phyloP scores from a whole-genome alignment of 2,329 filamentous ascomycete genomes.

The Arthrobotrys sphaeroides region DNA sequence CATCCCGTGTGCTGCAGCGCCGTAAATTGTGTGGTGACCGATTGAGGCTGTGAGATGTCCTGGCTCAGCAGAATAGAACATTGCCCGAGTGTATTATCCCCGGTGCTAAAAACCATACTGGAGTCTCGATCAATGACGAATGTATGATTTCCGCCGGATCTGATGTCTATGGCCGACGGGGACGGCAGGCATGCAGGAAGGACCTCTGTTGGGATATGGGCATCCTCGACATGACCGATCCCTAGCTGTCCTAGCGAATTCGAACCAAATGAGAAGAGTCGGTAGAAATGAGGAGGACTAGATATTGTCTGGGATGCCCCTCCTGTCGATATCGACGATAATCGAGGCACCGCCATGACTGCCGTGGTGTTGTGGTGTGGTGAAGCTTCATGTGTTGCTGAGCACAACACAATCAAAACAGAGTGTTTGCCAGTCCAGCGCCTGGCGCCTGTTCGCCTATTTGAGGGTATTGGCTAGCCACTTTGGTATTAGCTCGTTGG shows the following conservation, averaged over 20 bases:
- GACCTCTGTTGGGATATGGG: constrained; percentile 58
- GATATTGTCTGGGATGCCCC: not conserved
- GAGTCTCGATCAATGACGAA: constrained; percentile 69
- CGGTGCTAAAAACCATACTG: constrained; percentile 71
- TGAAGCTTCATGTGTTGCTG: constrained; percentile 3
- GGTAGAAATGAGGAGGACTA: constrained; percentile 14
- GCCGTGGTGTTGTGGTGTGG: constrained; percentile 18
- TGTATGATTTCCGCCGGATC: constrained; percentile 86
- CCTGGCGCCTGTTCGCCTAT: constrained; percentile 21
- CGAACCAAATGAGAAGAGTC: constrained; percentile 65
- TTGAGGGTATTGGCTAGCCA: not conserved
- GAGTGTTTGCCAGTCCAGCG: constrained; percentile 41
- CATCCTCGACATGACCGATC: constrained; percentile 63
- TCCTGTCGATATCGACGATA: not conserved
- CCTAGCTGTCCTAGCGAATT: constrained; percentile 67
- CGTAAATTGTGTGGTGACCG: constrained; percentile 58
- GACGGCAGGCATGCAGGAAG: constrained; percentile 59
- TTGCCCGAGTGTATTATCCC: constrained; percentile 67
- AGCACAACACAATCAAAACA: constrained; percentile 3
- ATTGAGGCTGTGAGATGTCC: not conserved
- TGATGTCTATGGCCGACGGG: constrained; percentile 60
- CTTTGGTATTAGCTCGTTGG: not conserved
- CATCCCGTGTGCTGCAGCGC: constrained; percentile 23
- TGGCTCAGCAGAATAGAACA: too few species aligned
- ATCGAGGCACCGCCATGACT: not conserved